A percentile compares a stretch with the other conserved stretches of the same genome.
Evolutionary conservation across 768 basidiomycete species (phyloP).

Genomic region (Hericium alpestre): DNA sequence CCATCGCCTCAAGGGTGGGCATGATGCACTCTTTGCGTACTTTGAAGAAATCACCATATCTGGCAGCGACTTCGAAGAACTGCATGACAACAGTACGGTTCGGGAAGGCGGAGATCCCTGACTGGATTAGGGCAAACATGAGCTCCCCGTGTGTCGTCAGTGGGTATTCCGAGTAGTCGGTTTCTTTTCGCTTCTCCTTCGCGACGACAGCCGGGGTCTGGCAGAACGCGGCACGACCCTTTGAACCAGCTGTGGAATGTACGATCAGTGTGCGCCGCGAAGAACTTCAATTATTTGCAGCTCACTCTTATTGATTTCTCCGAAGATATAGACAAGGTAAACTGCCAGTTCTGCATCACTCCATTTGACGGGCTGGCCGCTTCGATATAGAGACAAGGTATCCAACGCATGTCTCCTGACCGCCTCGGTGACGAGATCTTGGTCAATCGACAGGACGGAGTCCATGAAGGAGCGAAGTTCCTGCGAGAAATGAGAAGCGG

Average conservation of each 20-base stretch:
- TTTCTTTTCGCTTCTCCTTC: conserved; percentile 55
- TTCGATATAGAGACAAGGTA: conserved; percentile 64
- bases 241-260: conserved; percentile 46
- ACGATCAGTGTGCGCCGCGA: not conserved
- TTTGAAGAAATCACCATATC: conserved; percentile 96
- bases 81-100: conserved; percentile 79
- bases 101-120: conserved; percentile 72
- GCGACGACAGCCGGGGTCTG: conserved; percentile 51
- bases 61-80: conserved; percentile 85
- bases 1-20: conserved; percentile 80
- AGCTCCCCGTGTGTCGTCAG: conserved; percentile 87
- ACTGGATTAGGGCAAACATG: conserved; percentile 72
- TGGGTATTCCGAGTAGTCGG: conserved; percentile 71
- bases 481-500: conserved; percentile 28
- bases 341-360: conserved; percentile 87
- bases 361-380: conserved; percentile 66
- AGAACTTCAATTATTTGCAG: not conserved
- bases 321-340: conserved; percentile 90
- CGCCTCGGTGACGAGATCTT: conserved; percentile 70
- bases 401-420: conserved; percentile 63
- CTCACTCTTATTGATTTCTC: conserved; percentile 85
- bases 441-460: conserved; percentile 76
- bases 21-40: conserved; percentile 82
- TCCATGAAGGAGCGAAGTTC: conserved; percentile 83
- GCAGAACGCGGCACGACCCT: conserved; percentile 82